phyloP scores from a whole-genome alignment of 305 asterid species.

The Andrographis paniculata region DNA sequence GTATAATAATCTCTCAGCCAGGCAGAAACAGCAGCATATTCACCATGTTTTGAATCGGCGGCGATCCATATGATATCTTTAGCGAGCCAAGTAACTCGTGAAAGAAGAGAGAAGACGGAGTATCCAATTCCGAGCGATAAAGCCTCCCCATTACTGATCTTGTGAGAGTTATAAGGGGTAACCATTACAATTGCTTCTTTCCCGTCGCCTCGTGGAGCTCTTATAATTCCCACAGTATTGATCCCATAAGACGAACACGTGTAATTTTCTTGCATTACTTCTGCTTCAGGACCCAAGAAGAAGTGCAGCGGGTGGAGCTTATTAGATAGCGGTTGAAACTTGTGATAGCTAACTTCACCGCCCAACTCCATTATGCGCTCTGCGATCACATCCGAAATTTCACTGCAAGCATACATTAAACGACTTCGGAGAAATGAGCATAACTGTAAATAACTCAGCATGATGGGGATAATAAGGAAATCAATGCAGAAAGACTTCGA shows the following conservation, averaged over 20 bases:
- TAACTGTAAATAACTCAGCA: constrained; percentile 1
- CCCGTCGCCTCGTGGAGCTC: constrained; percentile 95
- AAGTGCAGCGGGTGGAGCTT: constrained; percentile 68
- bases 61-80: constrained; percentile 96
- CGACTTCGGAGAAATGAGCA: constrained; percentile 8
- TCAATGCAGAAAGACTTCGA: background rate
- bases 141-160: constrained; percentile 51
- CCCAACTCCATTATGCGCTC: constrained; percentile 59
- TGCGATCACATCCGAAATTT: constrained; percentile 53
- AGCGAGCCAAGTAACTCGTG: constrained; percentile 91
- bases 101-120: constrained; percentile 74
- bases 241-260: constrained; percentile 58
- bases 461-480: background rate
- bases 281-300: constrained; percentile 63
- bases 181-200: constrained; percentile 93
- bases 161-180: constrained; percentile 77
- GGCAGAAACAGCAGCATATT: constrained; percentile 75
- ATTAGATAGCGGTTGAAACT: constrained; percentile 49
- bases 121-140: constrained; percentile 80
- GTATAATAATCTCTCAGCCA: constrained; percentile 85
- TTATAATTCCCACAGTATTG: constrained; percentile 77
- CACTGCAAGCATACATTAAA: constrained; percentile 40
- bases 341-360: constrained; percentile 76
- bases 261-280: constrained; percentile 39
- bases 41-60: constrained; percentile 82